phyloP scores from a whole-genome alignment of 148 eudicot genomes.

The Vaccinium vitisidaea region DNA sequence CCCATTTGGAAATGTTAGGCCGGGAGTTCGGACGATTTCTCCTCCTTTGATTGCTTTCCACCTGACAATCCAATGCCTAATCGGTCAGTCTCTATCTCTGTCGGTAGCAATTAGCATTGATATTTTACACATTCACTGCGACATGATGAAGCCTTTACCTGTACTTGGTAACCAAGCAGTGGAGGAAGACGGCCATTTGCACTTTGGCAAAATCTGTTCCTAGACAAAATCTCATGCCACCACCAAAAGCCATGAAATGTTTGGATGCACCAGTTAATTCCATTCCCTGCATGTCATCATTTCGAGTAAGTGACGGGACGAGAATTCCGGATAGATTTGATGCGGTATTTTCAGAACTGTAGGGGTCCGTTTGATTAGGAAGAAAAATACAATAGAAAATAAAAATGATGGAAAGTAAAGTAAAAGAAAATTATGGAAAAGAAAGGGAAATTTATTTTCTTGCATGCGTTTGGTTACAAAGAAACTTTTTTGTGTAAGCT shows the following conservation, averaged over 20 bases:
- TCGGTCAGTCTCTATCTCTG: conserved; percentile 10
- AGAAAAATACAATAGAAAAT: too few species aligned
- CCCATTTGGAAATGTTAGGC: conserved; percentile 74
- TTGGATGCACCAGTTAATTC: conserved; percentile 59
- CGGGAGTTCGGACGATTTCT: conserved; percentile 65
- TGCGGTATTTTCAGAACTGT: too few species aligned
- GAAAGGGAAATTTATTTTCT: too few species aligned
- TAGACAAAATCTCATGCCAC: conserved; percentile 84
- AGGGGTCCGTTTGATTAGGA: too few species aligned
- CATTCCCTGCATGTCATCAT: conserved; percentile 40
- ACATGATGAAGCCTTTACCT: conserved; percentile 35
- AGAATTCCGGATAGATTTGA: neutral
- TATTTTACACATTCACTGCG: neutral
- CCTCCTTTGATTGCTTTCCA: conserved; percentile 69
- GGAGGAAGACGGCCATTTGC: conserved; percentile 77
- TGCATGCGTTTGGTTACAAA: too few species aligned
- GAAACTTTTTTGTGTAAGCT: too few species aligned
- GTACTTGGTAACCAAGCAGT: conserved; percentile 75
- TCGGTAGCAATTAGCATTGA: neutral
- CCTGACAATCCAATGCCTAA: conserved; percentile 33
- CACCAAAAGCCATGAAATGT: conserved; percentile 89
- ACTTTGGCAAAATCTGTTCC: conserved; percentile 81
- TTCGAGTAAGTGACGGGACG: neutral
- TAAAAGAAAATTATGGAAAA: too few species aligned
- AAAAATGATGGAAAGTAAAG: too few species aligned